Base-by-base conservation (phyloP, 1,284 basidiomycete species). In the Fomitopsis schrenkii region DNA sequence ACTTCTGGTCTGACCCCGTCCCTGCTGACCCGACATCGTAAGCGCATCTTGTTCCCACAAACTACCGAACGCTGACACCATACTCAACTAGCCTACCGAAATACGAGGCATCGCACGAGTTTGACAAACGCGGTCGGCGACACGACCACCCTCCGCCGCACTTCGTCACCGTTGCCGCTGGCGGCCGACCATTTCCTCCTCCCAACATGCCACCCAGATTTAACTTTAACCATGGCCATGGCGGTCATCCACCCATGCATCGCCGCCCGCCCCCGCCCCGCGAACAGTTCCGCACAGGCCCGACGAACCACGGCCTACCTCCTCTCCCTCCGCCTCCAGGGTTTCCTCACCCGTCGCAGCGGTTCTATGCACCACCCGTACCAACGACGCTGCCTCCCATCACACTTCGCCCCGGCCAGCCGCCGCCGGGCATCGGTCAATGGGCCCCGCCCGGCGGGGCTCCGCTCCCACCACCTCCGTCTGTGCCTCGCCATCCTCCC, bases 1-100 rank as follows among this genome's bases (percentile, higher is more conserved):
- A 97, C 77, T 97, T 97, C 75, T 96, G 93, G 91, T 89, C 86
- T 0, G 88, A 92, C 64, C 93, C 94, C 0, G 68, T 93, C 35
- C 89, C 93, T 15, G 92, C 91, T n/a, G 89, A 91, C 75, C 87
- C 91, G 0, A 90, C 88, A 72, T 84, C 84, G 93, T 94, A 36
- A 19, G 35, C 26, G 8, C n/a, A 53, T 7, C 19, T 36, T 38
- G 44, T 50, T 58, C 44, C 33, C 50, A 59, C 17, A 12, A 0
- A 33, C 26, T 33, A 26, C 48, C 65, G 36, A 59, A 55, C 69
- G 35, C 59, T 62, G 22, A 59, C 42, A 6, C 19, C 17, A 0
- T 8, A n/a, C 15, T 19, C 35, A 19, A 15, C 6, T 66, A 94
- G 91, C 45, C 78, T 94, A 38, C 91, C 90, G 5, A 77, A 81